Conservation (phyloP, 2,329 filamentous ascomycete species). For the Fusarium sp. region DNA sequence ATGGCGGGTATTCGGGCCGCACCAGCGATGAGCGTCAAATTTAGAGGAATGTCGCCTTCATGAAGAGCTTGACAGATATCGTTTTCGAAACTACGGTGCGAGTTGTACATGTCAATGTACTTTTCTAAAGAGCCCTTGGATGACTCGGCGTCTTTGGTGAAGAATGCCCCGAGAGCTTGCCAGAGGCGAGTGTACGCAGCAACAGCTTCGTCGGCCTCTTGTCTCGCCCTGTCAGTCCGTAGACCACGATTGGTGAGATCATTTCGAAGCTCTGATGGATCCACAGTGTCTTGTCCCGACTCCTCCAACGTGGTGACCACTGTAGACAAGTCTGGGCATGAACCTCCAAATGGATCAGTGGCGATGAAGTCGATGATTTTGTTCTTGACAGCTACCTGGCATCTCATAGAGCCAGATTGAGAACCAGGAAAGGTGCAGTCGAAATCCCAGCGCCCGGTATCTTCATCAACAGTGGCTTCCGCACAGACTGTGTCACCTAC, state of each 20-base stretch:
- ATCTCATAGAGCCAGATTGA: slow-evolving; percentile 45
- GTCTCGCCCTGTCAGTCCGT: slow-evolving; percentile 17
- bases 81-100: slow-evolving; percentile 45
- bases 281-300: slow-evolving; percentile 48
- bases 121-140: slow-evolving; percentile 44
- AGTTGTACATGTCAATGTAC: slow-evolving; percentile 50
- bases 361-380: slow-evolving; percentile 50
- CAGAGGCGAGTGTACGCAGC: slow-evolving; percentile 47
- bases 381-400: slow-evolving; percentile 49
- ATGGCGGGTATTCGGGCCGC: slow-evolving; percentile 45
- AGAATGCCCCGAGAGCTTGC: slow-evolving; percentile 48
- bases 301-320: slow-evolving; percentile 50
- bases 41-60: slow-evolving; percentile 46
- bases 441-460: slow-evolving; percentile 50
- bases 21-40: slow-evolving; percentile 50
- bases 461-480: slow-evolving; percentile 44
- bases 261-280: slow-evolving; percentile 38
- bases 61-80: slow-evolving; percentile 53
- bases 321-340: slow-evolving; percentile 51
- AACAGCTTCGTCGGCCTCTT: slow-evolving; percentile 45
- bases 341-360: slow-evolving; percentile 51
- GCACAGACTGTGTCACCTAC: slow-evolving; percentile 50
- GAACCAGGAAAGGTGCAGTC: slow-evolving; percentile 52
- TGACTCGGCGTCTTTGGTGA: slow-evolving; percentile 41
- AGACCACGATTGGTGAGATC: slow-evolving; percentile 45